Conservation (phyloP, 2,329 filamentous ascomycete species). For the Albophoma yamanashiensis region DNA sequence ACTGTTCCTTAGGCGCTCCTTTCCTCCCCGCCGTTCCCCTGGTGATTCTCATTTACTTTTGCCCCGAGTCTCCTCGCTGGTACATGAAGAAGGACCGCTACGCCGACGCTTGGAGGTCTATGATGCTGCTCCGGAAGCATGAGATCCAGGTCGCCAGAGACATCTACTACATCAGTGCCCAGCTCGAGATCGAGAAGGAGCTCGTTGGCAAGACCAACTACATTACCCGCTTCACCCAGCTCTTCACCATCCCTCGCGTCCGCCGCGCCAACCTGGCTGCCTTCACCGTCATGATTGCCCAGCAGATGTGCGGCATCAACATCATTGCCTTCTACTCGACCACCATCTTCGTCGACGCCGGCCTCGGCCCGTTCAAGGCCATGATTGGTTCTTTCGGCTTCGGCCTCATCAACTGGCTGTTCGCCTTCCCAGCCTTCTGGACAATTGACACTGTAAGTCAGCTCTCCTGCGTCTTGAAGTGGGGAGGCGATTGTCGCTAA, state of each 20-base stretch:
- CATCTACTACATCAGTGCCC: conserved; percentile 41
- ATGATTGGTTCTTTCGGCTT: conserved; percentile 36
- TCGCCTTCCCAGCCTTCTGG: conserved; percentile 55
- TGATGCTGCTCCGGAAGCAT: conserved; percentile 38
- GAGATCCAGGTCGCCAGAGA: conserved; percentile 48
- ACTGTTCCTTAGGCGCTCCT: conserved; percentile 30
- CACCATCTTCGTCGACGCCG: conserved; percentile 48
- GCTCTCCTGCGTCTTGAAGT: not conserved
- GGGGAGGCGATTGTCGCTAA: conserved; percentile 2
- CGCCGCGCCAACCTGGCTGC: conserved; percentile 65
- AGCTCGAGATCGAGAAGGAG: conserved; percentile 29
- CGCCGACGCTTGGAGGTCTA: conserved; percentile 45
- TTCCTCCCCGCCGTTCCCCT: conserved; percentile 48
- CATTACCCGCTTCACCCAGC: conserved; percentile 41
- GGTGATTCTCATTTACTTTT: conserved; percentile 44
- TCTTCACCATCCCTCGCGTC: conserved; percentile 58
- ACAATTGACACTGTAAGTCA: conserved; percentile 47
- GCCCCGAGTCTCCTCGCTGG: conserved; percentile 55
- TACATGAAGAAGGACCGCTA: conserved; percentile 55
- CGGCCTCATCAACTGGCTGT: conserved; percentile 51
- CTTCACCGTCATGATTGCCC: conserved; percentile 69
- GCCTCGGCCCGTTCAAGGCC: conserved; percentile 42
- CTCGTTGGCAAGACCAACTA: conserved; percentile 27
- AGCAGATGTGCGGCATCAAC: conserved; percentile 59
- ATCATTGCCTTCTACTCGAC: conserved; percentile 67